Evolutionary conservation across 495 filamentous ascomycete species (phyloP).

Genomic region (Penicillium canescens): DNA sequence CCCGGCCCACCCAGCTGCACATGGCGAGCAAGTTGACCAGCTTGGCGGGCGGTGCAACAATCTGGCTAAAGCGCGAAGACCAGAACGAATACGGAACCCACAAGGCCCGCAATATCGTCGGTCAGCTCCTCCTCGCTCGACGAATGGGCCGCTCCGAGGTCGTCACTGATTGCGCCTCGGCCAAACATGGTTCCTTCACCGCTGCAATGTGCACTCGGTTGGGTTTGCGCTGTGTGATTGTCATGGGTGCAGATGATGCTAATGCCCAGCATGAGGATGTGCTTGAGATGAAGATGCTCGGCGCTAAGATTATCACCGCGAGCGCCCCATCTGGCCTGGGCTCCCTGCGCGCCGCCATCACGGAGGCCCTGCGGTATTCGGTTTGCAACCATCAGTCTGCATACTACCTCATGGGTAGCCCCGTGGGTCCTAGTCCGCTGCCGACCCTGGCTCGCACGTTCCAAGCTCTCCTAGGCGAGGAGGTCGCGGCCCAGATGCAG

Average conservation of each 20-base stretch:
- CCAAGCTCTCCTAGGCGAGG: constrained; percentile 35
- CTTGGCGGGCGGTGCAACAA: constrained; percentile 27
- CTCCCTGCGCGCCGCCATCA: constrained; percentile 34
- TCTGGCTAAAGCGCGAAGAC: constrained; percentile 39
- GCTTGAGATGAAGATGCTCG: constrained; percentile 31
- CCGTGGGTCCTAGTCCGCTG: constrained; percentile 32
- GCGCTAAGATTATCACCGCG: constrained; percentile 29
- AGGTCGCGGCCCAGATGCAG: constrained; percentile 30
- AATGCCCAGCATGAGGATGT: constrained; percentile 28
- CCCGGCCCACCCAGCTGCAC: constrained; percentile 24
- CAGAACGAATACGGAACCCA: constrained; percentile 31
- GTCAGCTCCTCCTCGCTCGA: constrained; percentile 33
- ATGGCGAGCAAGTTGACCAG: constrained; percentile 27
- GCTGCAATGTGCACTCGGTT: constrained; percentile 34
- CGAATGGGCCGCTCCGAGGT: constrained; percentile 32
- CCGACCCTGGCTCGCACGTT: constrained; percentile 35
- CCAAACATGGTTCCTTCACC: constrained; percentile 33
- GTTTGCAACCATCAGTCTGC: constrained; percentile 29
- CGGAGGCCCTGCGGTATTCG: constrained; percentile 33
- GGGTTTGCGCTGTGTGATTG: constrained; percentile 28
- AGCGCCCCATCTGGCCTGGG: constrained; percentile 27
- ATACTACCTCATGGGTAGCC: constrained; percentile 36
- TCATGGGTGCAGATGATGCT: constrained; percentile 34
- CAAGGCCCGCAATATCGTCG: constrained; percentile 33
- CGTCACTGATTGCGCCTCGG: constrained; percentile 34